These are phyloP conservation scores for Psidium friedrichsthalianum DNA, from an alignment of 345 rosid species.

Conservation along the genomic window DNA sequence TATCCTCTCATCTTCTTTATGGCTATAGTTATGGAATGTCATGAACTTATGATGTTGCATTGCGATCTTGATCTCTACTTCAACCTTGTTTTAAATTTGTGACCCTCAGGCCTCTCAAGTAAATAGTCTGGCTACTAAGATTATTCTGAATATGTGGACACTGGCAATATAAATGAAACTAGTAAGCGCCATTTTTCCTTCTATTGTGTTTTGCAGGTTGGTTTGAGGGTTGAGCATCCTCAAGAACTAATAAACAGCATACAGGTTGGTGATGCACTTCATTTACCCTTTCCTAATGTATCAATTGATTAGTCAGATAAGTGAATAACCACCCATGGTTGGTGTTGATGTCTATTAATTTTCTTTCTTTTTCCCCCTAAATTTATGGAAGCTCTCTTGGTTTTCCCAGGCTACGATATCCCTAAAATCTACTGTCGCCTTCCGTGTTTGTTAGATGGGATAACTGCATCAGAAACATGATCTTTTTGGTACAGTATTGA, in stretches of 20 bases:
- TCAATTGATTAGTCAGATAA: background rate
- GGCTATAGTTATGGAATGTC: background rate
- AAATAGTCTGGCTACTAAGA: background rate
- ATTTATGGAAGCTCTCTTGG: background rate
- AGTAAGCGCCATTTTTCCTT: background rate
- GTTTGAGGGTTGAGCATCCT: constrained; percentile 94
- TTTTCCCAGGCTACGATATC: background rate
- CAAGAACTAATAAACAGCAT: constrained; percentile 83
- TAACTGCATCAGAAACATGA: background rate
- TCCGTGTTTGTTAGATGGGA: background rate
- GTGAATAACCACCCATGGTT: background rate
- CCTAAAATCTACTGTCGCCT: background rate
- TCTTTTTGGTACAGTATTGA: background rate
- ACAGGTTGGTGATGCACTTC: constrained; percentile 34
- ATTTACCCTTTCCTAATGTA: background rate
- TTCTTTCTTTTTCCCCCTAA: background rate
- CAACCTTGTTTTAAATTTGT: background rate
- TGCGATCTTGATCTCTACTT: background rate
- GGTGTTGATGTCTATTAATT: background rate
- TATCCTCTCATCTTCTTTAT: background rate
- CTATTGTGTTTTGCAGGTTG: constrained; percentile 44
- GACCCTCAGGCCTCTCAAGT: background rate
- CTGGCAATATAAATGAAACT: background rate
- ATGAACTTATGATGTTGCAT: background rate
- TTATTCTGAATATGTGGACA: background rate